Conservation (phyloP, 2,329 filamentous ascomycete genomes). For the Nigrospora sphaerica region DNA sequence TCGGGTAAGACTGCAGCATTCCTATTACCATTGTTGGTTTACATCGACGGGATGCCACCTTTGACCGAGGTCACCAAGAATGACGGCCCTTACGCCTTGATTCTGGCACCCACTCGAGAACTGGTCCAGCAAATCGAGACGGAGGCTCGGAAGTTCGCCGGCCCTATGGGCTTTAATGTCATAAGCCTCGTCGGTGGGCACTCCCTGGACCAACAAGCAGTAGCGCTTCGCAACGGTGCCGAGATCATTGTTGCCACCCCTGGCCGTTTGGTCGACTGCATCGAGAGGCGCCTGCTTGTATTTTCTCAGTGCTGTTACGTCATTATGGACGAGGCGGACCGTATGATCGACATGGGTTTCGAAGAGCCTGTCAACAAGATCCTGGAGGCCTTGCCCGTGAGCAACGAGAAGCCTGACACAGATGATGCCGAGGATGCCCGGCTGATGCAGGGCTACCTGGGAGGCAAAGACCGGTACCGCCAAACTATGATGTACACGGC, state of each 20-base stretch:
- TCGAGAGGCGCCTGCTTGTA: conserved; percentile 85
- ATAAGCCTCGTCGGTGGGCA: conserved; percentile 98
- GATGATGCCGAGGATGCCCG: conserved; percentile 82
- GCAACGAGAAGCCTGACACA: conserved; percentile 90
- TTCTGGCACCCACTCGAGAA: conserved; percentile 93
- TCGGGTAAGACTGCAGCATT: conserved; percentile 98
- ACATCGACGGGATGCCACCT: conserved; percentile 84
- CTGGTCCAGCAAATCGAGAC: conserved; percentile 95
- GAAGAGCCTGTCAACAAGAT: conserved; percentile 98
- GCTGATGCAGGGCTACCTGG: conserved; percentile 76
- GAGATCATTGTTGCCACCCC: conserved; percentile 99
- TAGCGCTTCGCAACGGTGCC: conserved; percentile 81
- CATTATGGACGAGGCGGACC: conserved; percentile 98
- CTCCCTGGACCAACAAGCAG: conserved; percentile 87
- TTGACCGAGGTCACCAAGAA: conserved; percentile 82
- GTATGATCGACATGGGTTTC: conserved; percentile 98
- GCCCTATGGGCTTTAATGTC: conserved; percentile 83
- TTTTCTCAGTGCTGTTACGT: conserved; percentile 96
- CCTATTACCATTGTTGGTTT: conserved; percentile 82
- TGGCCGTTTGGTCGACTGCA: conserved; percentile 92
- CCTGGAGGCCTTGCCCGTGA: conserved; percentile 83
- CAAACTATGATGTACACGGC: conserved; percentile 99
- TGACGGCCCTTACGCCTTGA: conserved; percentile 94
- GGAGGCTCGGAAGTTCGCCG: conserved; percentile 88
- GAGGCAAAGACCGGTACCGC: conserved; percentile 74